A percentile compares a stretch with the other conserved stretches of the same genome.
Conservation (phyloP, 106 monocot species). For the Triglochin maritima region DNA sequence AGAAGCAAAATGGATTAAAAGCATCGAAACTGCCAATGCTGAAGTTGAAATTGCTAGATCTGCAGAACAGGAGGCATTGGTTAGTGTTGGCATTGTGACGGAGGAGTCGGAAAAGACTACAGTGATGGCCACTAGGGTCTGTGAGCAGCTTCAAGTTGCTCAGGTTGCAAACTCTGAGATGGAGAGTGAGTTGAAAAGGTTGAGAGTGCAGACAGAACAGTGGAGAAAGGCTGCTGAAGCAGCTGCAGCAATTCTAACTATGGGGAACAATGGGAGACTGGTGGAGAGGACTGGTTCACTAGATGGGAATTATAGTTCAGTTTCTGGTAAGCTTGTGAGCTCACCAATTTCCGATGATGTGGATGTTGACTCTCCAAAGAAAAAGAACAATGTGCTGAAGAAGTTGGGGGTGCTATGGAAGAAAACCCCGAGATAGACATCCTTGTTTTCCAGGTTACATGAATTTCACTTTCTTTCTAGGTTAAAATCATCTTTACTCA, state of each 20-base stretch:
- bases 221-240: constrained; percentile 99
- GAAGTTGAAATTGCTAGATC: constrained; percentile 58
- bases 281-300: constrained; percentile 55
- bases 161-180: constrained; percentile 43
- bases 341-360: constrained; percentile 66
- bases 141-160: constrained; percentile 62
- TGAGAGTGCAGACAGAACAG: constrained; percentile 82
- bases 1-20: constrained; percentile 24
- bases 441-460: neutral
- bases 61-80: constrained; percentile 46
- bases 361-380: constrained; percentile 51
- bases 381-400: constrained; percentile 50
- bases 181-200: constrained; percentile 58
- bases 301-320: constrained; percentile 34
- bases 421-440: constrained; percentile 48
- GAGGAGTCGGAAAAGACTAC: constrained; percentile 54
- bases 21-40: constrained; percentile 20
- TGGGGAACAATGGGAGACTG: constrained; percentile 31
- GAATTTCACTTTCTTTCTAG: too few relatives aligned
- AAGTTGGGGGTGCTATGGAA: constrained; percentile 74
- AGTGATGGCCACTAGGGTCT: constrained; percentile 22
- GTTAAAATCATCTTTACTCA: too few relatives aligned
- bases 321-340: constrained; percentile 53
- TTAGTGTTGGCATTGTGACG: constrained; percentile 34
- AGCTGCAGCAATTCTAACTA: constrained; percentile 61